Percentiles rank a stretch among this genome's conserved stretches.
phyloP scores from a whole-genome alignment of 345 rosid species.

The Firmiana major region DNA sequence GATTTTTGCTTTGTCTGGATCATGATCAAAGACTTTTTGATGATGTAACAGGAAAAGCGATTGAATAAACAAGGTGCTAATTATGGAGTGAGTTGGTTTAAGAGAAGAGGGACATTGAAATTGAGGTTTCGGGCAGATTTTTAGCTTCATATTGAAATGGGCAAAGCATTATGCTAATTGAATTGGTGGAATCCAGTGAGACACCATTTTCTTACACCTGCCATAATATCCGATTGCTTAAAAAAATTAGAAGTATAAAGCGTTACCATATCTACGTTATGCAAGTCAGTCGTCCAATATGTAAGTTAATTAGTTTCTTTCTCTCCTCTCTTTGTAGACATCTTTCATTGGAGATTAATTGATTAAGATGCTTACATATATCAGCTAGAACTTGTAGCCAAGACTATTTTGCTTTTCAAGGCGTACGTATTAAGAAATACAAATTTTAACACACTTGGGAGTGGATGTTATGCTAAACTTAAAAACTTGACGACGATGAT shows the following conservation, averaged over 20 bases:
- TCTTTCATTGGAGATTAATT: background rate
- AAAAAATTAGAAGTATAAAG: background rate
- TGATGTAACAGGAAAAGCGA: background rate
- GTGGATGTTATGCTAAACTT: background rate
- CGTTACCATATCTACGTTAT: conserved; percentile 2
- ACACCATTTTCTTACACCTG: background rate
- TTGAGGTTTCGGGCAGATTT: background rate
- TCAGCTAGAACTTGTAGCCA: background rate
- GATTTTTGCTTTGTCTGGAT: background rate
- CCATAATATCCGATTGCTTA: background rate
- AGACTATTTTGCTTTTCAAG: conserved; percentile 5
- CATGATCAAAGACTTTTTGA: background rate
- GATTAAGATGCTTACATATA: background rate
- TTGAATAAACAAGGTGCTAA: background rate
- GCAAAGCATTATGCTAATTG: background rate
- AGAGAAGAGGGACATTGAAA: background rate
- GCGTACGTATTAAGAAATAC: background rate
- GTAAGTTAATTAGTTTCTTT: background rate
- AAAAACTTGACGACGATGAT: background rate
- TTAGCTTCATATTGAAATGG: background rate
- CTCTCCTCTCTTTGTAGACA: background rate
- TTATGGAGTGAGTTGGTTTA: background rate
- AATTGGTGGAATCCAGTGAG: background rate
- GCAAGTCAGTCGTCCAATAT: conserved; percentile 10
- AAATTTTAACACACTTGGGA: background rate